Evolutionary conservation across 345 rosid genomes (phyloP).

Genomic region (Toxicodendron radicans): DNA sequence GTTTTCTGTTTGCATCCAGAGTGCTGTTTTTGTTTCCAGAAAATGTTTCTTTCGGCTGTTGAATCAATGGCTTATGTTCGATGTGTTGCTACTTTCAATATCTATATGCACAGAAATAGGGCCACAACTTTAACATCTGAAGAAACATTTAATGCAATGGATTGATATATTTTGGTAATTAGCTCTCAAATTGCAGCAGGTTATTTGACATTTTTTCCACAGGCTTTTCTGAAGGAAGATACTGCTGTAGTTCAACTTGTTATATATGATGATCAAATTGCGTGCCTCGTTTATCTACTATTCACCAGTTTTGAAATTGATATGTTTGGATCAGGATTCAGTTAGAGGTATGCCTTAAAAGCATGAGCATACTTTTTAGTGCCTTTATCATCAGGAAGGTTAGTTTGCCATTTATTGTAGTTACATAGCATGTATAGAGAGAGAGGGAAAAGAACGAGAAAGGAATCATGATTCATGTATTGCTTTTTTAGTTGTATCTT

Average conservation of each 20-base stretch:
- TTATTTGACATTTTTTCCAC: conserved; percentile 75
- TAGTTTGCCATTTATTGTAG: conserved; percentile 53
- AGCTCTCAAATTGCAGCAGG: conserved; percentile 65
- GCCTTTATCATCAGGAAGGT: conserved; percentile 58
- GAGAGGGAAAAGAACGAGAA: conserved; percentile 11
- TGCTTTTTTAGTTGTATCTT: conserved; percentile 27
- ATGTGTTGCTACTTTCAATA: not conserved
- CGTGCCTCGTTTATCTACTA: conserved; percentile 62
- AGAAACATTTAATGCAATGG: conserved; percentile 33
- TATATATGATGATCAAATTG: conserved; percentile 70
- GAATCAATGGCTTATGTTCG: not conserved
- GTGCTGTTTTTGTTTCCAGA: not conserved
- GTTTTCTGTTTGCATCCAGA: conserved; percentile 3
- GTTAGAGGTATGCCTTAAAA: conserved; percentile 84
- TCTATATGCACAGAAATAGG: not conserved
- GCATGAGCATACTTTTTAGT: conserved; percentile 52
- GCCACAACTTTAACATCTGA: conserved; percentile 23
- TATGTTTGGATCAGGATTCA: conserved; percentile 81
- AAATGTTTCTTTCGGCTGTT: not conserved
- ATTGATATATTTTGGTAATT: conserved; percentile 40
- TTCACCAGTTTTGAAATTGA: conserved; percentile 75
- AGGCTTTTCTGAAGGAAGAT: conserved; percentile 87
- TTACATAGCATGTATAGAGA: conserved; percentile 25
- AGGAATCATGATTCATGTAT: conserved; percentile 22
- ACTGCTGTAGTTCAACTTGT: conserved; percentile 72